Conservation (phyloP, 768 basidiomycete genomes). For the Amanita thiersii region DNA sequence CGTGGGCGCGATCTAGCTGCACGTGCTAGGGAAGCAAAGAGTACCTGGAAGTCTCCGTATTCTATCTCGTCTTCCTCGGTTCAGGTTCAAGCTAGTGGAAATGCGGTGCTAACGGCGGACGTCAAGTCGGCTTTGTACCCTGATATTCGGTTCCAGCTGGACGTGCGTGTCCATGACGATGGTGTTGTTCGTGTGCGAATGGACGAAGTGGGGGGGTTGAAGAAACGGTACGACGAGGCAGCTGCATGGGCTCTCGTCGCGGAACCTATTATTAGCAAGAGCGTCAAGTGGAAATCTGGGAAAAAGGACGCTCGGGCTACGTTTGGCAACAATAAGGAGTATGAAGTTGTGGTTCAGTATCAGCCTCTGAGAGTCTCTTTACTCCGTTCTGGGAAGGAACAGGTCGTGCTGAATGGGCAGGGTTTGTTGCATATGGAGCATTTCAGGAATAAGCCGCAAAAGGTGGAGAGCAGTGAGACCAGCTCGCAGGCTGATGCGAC, state of each 20-base stretch:
- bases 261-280: constrained; percentile 57
- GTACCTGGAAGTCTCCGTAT: constrained; percentile 83
- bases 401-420: constrained; percentile 83
- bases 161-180: constrained; percentile 79
- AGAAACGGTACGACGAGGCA: constrained; percentile 88
- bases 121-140: constrained; percentile 82
- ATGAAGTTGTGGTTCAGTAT: constrained; percentile 64
- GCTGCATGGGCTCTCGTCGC: constrained; percentile 79
- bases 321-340: constrained; percentile 57
- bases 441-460: constrained; percentile 63
- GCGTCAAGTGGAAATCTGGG: constrained; percentile 56
- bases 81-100: constrained; percentile 32
- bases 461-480: constrained; percentile 34
- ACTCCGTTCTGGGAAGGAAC: constrained; percentile 65
- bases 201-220: constrained; percentile 76
- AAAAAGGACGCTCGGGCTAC: constrained; percentile 55
- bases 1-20: constrained; percentile 74
- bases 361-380: constrained; percentile 72
- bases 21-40: constrained; percentile 50
- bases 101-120: constrained; percentile 63
- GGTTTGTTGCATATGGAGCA: constrained; percentile 98
- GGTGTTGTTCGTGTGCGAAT: constrained; percentile 88
- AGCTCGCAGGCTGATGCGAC: constrained; percentile 39
- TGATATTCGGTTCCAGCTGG: constrained; percentile 70
- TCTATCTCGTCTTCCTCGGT: constrained; percentile 56